A percentile compares a stretch with the other conserved stretches of the same genome.
Evolutionary conservation across 2,329 filamentous ascomycete species (phyloP).

Genomic region (Helminthosporium solani): DNA sequence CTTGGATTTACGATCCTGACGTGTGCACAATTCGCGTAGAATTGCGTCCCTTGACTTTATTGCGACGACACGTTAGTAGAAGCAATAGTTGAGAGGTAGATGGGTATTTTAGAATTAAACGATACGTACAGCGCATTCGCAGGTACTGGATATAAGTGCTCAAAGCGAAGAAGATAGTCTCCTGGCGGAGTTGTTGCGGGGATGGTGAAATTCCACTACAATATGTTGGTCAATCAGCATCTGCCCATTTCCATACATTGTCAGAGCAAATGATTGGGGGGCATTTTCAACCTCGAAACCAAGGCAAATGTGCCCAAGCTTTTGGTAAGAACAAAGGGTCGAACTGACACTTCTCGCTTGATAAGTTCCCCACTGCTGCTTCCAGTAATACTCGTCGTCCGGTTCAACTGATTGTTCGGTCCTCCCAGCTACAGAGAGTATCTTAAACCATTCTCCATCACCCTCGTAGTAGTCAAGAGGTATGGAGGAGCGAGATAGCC

Average conservation of each 20-base stretch:
- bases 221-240: neutral
- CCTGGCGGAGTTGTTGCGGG: conserved; percentile 11
- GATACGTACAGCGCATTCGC: conserved; percentile 12
- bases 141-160: conserved; percentile 17
- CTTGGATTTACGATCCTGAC: conserved; percentile 9
- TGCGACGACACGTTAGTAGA: neutral
- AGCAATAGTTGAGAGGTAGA: neutral
- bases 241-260: neutral
- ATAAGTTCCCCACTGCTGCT: conserved; percentile 18
- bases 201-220: conserved; percentile 13
- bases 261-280: too few relatives aligned
- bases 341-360: conserved; percentile 12
- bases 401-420: conserved; percentile 10
- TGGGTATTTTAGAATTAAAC: neutral
- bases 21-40: conserved; percentile 17
- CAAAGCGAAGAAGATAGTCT: conserved; percentile 15
- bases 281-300: too few relatives aligned
- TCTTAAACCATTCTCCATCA: conserved; percentile 18
- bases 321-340: neutral
- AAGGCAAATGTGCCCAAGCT: too few relatives aligned
- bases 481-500: conserved; percentile 5
- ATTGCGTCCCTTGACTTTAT: conserved; percentile 11
- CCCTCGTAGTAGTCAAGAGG: conserved; percentile 6
- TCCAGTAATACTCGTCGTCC: conserved; percentile 15
- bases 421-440: conserved; percentile 10